Evolutionary conservation across 306 rosid genomes (phyloP), one percentile per base, ranked within the genome.

Genomic region (Ormosia semicastrata): DNA sequence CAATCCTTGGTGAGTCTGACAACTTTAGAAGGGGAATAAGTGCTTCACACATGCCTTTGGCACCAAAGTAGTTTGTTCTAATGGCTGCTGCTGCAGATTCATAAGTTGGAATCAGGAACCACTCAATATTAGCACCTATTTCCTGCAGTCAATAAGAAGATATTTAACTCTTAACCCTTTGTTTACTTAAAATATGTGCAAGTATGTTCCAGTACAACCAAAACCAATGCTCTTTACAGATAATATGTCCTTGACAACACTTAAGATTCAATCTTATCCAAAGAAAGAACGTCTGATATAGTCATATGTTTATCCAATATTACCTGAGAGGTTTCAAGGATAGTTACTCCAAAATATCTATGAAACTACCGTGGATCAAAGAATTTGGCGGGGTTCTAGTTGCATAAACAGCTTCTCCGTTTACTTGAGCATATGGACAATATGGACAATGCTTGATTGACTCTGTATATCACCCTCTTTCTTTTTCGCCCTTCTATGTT

Each of bases 1-100:
- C 86, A 67, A 87, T 81, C 62, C 70, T 78, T 17, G 86, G 90
- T 4, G 88, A 77, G 29, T 81, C 75, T 0, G 90, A 87, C 8
- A 84, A 65, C 32, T 77, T 76, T 34, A 87, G 88, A 49, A 84
- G 85, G 54, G 24, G 24, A 24, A 24, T 24, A 24, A 24, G 24
- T 24, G 24, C 24, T 24, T 24, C 24, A 24, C 24, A 24, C 24
- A 24, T 24, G 24, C 24, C 24, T 24, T 24, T 24, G 24, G 24
- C 1, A 24, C 24, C 24, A 1, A 0, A 24, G 24, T 24, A 24
- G 24, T 24, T 24, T 24, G 24, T 1, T 24, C 24, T 24, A 14
- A 86, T 2, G 24, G 43, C 80, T 86, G 40, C 74, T 71, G 79
- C 82, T 4, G 72, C 46, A 14, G n/a, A 54, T 15, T 75, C 83